Evolutionary conservation across 1,284 basidiomycete species (phyloP).

Genomic region (Ustilago hordei): DNA sequence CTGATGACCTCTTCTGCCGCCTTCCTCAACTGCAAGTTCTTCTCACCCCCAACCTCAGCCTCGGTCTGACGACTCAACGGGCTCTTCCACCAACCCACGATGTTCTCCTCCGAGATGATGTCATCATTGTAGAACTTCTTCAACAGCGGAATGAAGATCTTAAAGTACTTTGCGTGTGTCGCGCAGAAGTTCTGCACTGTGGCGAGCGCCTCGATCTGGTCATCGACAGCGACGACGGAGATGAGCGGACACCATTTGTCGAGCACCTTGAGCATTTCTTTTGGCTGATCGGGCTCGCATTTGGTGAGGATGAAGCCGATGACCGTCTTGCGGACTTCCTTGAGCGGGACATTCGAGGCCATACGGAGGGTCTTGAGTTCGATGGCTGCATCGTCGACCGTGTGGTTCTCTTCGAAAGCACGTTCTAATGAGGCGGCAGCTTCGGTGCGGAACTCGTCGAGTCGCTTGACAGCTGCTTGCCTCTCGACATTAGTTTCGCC

Average conservation of each 20-base stretch:
- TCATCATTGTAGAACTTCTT: slow-evolving; percentile 71
- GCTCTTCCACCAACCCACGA: slow-evolving; percentile 70
- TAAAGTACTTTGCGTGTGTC: slow-evolving; percentile 48
- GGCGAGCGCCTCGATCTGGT: slow-evolving; percentile 69
- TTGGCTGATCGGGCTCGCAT: slow-evolving; percentile 56
- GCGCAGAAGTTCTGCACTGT: slow-evolving; percentile 60
- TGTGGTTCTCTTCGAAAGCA: slow-evolving; percentile 89
- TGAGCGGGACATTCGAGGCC: slow-evolving; percentile 87
- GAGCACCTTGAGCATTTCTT: slow-evolving; percentile 60
- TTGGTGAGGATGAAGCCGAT: slow-evolving; percentile 71
- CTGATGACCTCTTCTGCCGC: slow-evolving; percentile 70
- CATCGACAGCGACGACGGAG: slow-evolving; percentile 67
- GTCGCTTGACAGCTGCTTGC: slow-evolving; percentile 50
- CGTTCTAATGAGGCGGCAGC: slow-evolving; percentile 84
- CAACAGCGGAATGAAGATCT: slow-evolving; percentile 70
- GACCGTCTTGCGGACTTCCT: slow-evolving; percentile 81
- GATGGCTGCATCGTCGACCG: slow-evolving; percentile 88
- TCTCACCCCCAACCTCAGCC: slow-evolving; percentile 47
- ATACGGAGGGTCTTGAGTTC: slow-evolving; percentile 93
- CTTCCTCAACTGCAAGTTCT: slow-evolving; percentile 67
- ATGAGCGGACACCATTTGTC: slow-evolving; percentile 70
- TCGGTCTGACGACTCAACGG: slow-evolving; percentile 33
- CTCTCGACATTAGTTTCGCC: slow-evolving; percentile 60
- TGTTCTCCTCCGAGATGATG: slow-evolving; percentile 70
- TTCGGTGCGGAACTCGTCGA: slow-evolving; percentile 80